Conservation (phyloP, 1,139 yeast species). For the Yamadazyma buinensis region DNA sequence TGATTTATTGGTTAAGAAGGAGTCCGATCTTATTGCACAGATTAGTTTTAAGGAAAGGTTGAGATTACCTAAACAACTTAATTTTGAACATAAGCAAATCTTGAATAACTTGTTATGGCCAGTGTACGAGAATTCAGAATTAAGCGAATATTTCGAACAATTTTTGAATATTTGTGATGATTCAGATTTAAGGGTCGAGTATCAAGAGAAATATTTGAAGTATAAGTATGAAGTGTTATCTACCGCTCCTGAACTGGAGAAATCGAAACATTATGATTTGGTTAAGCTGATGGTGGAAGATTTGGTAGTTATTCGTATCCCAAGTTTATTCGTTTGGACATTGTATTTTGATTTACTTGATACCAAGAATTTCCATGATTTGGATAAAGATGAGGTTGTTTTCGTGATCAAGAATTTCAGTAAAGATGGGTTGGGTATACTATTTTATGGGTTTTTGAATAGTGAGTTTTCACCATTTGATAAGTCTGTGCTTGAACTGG, state of each 20-base stretch:
- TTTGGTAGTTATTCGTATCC: constrained; percentile 64
- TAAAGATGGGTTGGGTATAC: constrained; percentile 58
- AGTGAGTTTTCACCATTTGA: constrained; percentile 69
- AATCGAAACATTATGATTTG: constrained; percentile 27
- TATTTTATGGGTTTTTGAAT: constrained; percentile 54
- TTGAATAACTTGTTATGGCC: constrained; percentile 48
- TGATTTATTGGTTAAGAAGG: constrained; percentile 38
- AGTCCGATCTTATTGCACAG: constrained; percentile 30
- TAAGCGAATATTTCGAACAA: constrained; percentile 51
- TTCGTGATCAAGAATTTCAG: constrained; percentile 58
- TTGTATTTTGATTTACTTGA: constrained; percentile 77
- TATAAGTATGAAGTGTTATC: constrained; percentile 54
- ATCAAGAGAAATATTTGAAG: constrained; percentile 58
- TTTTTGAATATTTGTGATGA: constrained; percentile 61
- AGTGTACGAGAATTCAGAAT: constrained; percentile 44
- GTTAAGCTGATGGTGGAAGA: constrained; percentile 63
- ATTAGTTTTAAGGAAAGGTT: constrained; percentile 34
- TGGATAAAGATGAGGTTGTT: constrained; percentile 46
- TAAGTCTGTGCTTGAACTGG: constrained; percentile 17
- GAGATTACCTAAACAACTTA: constrained; percentile 32
- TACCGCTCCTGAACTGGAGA: constrained; percentile 35
- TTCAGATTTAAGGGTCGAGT: constrained; percentile 53
- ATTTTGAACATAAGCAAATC: constrained; percentile 26
- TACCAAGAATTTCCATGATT: constrained; percentile 40
- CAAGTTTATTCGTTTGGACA: constrained; percentile 68